Conservation (phyloP, 2,329 filamentous ascomycete genomes). For the Immersiporthe knoxdaviesiana region DNA sequence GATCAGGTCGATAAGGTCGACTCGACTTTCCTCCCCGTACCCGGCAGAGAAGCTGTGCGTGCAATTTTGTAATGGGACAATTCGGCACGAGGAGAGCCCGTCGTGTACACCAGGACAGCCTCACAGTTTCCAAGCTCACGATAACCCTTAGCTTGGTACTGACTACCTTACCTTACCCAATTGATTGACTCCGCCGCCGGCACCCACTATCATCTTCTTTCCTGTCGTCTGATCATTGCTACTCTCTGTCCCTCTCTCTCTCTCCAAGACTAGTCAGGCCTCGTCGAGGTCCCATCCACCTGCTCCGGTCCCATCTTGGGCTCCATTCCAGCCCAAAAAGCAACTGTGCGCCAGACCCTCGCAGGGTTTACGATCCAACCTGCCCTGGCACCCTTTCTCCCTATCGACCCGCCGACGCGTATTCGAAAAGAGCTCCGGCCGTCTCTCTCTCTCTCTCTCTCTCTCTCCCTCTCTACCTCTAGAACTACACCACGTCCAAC, state of each 20-base stretch:
- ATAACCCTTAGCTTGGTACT: neutral
- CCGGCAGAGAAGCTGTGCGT: neutral
- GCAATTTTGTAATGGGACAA: neutral
- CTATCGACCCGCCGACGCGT: neutral
- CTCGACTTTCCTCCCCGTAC: neutral
- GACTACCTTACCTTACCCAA: neutral
- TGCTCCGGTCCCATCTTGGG: neutral
- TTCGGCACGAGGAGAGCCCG: neutral
- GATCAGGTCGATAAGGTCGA: constrained; percentile 2
- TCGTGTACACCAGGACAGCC: neutral
- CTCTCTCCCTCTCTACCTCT: too few relatives aligned
- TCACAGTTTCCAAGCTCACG: neutral
- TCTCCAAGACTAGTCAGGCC: neutral
- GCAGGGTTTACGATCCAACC: constrained; percentile 7
- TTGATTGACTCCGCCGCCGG: neutral
- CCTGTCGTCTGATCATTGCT: neutral
- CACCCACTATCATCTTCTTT: neutral
- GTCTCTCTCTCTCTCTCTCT: neutral
- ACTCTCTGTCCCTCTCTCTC: neutral
- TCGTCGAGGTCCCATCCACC: constrained; percentile 3
- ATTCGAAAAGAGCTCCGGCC: neutral
- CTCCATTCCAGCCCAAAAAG: neutral
- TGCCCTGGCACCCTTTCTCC: neutral
- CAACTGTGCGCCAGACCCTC: neutral
- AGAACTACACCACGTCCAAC: neutral